Percentiles rank a stretch among this genome's conserved stretches.
Evolutionary conservation across 2,329 filamentous ascomycete species (phyloP).

Genomic region (Microcyclosporella mali): DNA sequence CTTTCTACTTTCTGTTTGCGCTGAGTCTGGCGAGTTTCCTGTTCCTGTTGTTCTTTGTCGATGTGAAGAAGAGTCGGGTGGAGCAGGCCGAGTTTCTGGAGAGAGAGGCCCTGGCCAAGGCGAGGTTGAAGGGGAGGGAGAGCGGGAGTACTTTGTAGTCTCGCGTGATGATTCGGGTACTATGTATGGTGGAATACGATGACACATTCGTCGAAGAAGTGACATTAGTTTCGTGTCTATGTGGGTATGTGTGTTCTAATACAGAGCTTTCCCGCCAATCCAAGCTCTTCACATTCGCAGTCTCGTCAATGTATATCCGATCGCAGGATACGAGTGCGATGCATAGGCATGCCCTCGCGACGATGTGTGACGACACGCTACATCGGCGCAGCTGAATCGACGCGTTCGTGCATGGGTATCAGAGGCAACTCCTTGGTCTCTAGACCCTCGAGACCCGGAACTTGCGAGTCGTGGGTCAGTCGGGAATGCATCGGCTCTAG

Average conservation of each 20-base stretch:
- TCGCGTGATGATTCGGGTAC: too few relatives aligned
- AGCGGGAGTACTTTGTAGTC: background rate
- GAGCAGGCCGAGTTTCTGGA: constrained; percentile 55
- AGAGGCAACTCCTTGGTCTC: constrained; percentile 29
- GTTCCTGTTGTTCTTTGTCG: constrained; percentile 51
- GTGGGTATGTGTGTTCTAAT: too few relatives aligned
- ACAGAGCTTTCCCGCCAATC: too few relatives aligned
- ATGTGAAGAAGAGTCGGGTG: constrained; percentile 53
- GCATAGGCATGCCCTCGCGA: too few relatives aligned
- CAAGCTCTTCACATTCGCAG: too few relatives aligned
- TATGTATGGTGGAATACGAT: too few relatives aligned
- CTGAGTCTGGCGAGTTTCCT: constrained; percentile 51
- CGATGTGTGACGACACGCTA: too few relatives aligned
- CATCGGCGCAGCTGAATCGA: constrained; percentile 18
- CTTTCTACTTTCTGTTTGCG: constrained; percentile 61
- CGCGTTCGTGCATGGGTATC: constrained; percentile 30
- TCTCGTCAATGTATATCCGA: too few relatives aligned
- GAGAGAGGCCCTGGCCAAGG: constrained; percentile 24
- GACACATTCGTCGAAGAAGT: too few relatives aligned
- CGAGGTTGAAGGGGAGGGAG: constrained; percentile 13
- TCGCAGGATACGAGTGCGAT: too few relatives aligned
- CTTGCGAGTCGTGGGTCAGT: constrained; percentile 12
- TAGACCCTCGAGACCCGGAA: constrained; percentile 20
- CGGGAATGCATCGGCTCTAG: constrained; percentile 33
- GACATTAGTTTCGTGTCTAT: too few relatives aligned